These are phyloP conservation scores for Chionographis japonica DNA, from an alignment of 106 monocot genomes.

Conservation along the genomic window DNA sequence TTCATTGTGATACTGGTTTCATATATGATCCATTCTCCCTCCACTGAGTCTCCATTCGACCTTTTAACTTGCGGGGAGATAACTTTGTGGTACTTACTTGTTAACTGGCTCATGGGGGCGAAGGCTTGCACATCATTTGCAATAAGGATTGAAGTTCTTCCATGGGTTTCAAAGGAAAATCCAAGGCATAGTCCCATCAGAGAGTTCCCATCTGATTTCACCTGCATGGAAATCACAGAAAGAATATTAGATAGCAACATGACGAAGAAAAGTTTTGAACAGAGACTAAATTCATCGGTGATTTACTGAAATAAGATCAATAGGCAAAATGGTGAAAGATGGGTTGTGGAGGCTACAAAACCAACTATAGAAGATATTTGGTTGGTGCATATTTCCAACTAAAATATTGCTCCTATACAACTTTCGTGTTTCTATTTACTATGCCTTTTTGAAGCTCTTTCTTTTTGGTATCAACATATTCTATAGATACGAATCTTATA, in stretches of 20 bases:
- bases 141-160: conserved; percentile 29
- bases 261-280: background rate
- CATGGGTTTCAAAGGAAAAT: conserved; percentile 30
- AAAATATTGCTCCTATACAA: too few relatives aligned
- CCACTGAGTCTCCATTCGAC: background rate
- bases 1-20: conserved; percentile 32
- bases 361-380: too few relatives aligned
- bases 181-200: conserved; percentile 45
- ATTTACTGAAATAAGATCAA: too few relatives aligned
- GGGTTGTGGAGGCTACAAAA: too few relatives aligned
- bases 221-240: conserved; percentile 26
- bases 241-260: background rate
- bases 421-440: too few relatives aligned
- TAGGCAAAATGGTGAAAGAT: too few relatives aligned
- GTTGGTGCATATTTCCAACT: too few relatives aligned
- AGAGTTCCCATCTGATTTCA: conserved; percentile 59
- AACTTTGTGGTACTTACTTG: conserved; percentile 19
- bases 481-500: too few relatives aligned
- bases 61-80: conserved; percentile 14
- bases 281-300: background rate
- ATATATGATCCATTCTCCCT: conserved; percentile 35
- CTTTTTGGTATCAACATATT: too few relatives aligned
- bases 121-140: conserved; percentile 17
- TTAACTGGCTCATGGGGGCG: background rate
- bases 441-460: too few relatives aligned